phyloP scores from a whole-genome alignment of 768 basidiomycete genomes.

The Leccinum truebloodii region DNA sequence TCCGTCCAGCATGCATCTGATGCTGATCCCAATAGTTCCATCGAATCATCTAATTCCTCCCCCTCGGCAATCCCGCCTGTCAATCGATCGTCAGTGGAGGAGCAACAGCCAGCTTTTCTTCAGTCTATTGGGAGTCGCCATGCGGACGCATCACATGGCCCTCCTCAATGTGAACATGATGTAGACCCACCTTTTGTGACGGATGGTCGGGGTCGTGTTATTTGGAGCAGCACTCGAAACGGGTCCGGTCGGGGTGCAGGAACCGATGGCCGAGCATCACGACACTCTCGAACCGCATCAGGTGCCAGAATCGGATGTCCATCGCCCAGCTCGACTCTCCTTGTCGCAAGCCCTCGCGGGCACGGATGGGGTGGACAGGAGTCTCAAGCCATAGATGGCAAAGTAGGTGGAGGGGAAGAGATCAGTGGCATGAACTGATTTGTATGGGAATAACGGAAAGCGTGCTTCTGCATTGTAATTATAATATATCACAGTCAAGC shows the following conservation, averaged over 20 bases:
- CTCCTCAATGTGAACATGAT: conserved; percentile 34
- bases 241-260: conserved; percentile 17
- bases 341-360: conserved; percentile 18
- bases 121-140: conserved; percentile 8
- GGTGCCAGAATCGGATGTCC: conserved; percentile 20
- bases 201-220: conserved; percentile 64
- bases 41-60: conserved; percentile 1
- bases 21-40: neutral
- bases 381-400: conserved; percentile 16
- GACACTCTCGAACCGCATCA: conserved; percentile 25
- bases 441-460: neutral
- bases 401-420: conserved; percentile 17
- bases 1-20: neutral
- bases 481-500: conserved; percentile 1
- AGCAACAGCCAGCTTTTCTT: neutral
- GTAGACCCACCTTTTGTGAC: conserved; percentile 57
- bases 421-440: conserved; percentile 14
- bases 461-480: conserved; percentile 15
- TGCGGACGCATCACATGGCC: conserved; percentile 7
- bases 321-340: conserved; percentile 10
- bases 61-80: neutral
- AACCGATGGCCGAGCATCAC: conserved; percentile 24
- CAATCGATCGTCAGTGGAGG: conserved; percentile 5
- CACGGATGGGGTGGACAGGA: conserved; percentile 25
- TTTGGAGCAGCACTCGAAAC: conserved; percentile 39